These are phyloP conservation scores for Phytophthora kernoviae DNA, from an alignment of 352 stramenopile species.

Conservation along the genomic window DNA sequence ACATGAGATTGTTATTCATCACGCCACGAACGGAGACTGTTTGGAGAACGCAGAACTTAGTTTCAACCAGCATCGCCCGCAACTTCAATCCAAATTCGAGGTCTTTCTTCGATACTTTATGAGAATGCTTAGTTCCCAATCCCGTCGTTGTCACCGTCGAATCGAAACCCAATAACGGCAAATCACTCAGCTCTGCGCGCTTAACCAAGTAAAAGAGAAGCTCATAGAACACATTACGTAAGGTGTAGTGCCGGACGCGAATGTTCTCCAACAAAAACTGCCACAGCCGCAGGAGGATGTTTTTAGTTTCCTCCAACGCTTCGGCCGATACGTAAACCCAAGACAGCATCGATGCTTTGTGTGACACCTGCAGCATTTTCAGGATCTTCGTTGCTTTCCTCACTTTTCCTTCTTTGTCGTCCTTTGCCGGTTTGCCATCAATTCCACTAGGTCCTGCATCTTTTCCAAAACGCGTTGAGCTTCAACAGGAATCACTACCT, in stretches of 20 bases:
- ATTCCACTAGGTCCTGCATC: slow-evolving; percentile 87
- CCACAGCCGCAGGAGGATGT: slow-evolving; percentile 84
- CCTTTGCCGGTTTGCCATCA: slow-evolving; percentile 88
- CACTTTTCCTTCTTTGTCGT: slow-evolving; percentile 91
- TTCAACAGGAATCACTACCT: slow-evolving; percentile 85
- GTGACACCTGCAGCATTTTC: slow-evolving; percentile 89
- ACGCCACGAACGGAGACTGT: slow-evolving; percentile 87
- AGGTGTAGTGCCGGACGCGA: slow-evolving; percentile 87
- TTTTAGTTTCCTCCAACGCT: slow-evolving; percentile 87
- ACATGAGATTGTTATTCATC: slow-evolving; percentile 94
- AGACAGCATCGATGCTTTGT: slow-evolving; percentile 90
- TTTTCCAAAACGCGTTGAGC: slow-evolving; percentile 89
- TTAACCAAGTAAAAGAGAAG: slow-evolving; percentile 90
- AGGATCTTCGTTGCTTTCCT: slow-evolving; percentile 90
- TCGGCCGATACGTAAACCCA: slow-evolving; percentile 87
- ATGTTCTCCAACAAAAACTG: slow-evolving; percentile 91
- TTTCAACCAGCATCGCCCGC: slow-evolving; percentile 89
- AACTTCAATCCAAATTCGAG: slow-evolving; percentile 86
- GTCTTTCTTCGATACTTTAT: slow-evolving; percentile 83
- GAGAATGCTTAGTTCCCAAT: slow-evolving; percentile 69
- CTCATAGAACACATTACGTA: slow-evolving; percentile 91
- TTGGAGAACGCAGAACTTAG: slow-evolving; percentile 88
- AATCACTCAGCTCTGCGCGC: slow-evolving; percentile 82
- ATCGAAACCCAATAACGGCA: slow-evolving; percentile 85
- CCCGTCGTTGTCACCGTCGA: slow-evolving; percentile 66